These are phyloP conservation scores for Phaeosphaeria sp. DNA, from an alignment of 2,329 filamentous ascomycete species.

Conservation along the genomic window DNA sequence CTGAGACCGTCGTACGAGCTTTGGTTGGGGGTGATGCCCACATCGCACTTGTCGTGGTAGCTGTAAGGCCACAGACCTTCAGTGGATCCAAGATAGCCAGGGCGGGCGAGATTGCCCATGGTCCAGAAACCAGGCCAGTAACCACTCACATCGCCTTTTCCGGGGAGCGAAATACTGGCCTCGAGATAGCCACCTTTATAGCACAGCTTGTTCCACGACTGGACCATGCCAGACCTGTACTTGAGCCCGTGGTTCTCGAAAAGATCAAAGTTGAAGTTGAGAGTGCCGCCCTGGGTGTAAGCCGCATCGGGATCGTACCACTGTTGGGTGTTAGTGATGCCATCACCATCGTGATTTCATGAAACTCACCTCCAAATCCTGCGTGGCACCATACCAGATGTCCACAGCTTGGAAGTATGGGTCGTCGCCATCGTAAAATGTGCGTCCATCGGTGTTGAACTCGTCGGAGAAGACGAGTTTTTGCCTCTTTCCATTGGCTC, in stretches of 20 bases:
- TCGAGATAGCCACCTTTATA: conserved; percentile 75
- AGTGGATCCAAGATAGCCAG: conserved; percentile 72
- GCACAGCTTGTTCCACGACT: conserved; percentile 77
- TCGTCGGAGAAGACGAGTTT: conserved; percentile 76
- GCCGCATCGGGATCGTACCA: conserved; percentile 76
- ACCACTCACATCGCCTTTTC: conserved; percentile 69
- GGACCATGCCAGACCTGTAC: conserved; percentile 76
- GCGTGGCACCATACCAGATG: conserved; percentile 75
- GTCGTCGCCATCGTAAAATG: conserved; percentile 75
- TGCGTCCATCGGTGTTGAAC: conserved; percentile 71
- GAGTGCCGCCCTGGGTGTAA: conserved; percentile 66
- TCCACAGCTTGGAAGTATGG: conserved; percentile 72
- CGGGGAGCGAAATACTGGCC: conserved; percentile 73
- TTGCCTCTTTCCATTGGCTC: conserved; percentile 66
- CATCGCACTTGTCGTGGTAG: conserved; percentile 72
- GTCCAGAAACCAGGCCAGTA: conserved; percentile 81
- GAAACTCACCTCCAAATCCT: conserved; percentile 66
- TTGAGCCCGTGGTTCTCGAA: conserved; percentile 70
- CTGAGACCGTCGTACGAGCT: conserved; percentile 71
- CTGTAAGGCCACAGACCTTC: conserved; percentile 79
- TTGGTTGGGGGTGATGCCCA: conserved; percentile 75
- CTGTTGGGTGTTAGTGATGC: conserved; percentile 42
- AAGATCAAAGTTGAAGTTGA: conserved; percentile 70
- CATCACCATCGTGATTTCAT: background rate
- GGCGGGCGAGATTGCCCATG: conserved; percentile 75